Percentiles rank a stretch among this genome's conserved stretches.
Conservation (phyloP, 176 grass and related monocot species). For the Triticum monococcum region DNA sequence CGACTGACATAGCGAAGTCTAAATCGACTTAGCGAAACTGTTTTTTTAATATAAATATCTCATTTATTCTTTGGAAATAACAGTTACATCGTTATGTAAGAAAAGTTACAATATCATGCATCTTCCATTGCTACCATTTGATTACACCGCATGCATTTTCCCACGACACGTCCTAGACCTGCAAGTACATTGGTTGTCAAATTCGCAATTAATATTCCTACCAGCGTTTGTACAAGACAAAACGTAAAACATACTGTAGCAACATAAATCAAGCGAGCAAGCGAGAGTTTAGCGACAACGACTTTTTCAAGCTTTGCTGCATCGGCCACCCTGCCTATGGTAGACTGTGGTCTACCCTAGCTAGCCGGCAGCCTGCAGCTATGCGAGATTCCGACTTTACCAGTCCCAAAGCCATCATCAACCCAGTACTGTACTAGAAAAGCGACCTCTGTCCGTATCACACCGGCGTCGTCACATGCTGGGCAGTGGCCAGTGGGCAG, state of each 20-base stretch:
- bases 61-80: too few relatives aligned
- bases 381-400: background rate
- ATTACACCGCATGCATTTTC: too few relatives aligned
- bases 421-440: background rate
- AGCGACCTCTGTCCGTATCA: background rate
- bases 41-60: too few relatives aligned
- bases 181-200: background rate
- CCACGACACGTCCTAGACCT: too few relatives aligned
- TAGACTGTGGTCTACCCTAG: background rate
- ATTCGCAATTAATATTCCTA: too few relatives aligned
- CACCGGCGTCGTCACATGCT: conserved; percentile 29
- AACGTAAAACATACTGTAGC: too few relatives aligned
- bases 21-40: too few relatives aligned
- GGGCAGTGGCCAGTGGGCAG: background rate
- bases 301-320: background rate
- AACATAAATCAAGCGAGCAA: background rate
- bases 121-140: too few relatives aligned
- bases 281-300: background rate
- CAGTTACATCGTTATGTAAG: too few relatives aligned
- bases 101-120: too few relatives aligned
- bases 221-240: too few relatives aligned
- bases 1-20: too few relatives aligned
- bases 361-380: background rate
- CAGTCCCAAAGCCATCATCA: background rate
- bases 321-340: background rate